Conservation (phyloP, 169 alveolate genomes). For the Plasmodium cynomolgi region DNA sequence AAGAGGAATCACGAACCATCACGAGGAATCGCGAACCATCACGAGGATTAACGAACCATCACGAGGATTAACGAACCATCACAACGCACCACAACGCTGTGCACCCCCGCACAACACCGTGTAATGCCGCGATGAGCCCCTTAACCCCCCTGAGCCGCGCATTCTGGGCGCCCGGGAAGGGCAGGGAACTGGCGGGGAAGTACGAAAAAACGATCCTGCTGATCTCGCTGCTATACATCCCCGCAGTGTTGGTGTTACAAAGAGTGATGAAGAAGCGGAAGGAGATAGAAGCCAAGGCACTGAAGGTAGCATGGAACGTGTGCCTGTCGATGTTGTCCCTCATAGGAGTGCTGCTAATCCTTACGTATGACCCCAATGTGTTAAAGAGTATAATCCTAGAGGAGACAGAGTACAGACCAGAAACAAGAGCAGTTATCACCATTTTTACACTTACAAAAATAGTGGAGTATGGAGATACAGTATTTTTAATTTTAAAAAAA, state of each 20-base stretch:
- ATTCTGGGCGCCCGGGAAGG: constrained; percentile 76
- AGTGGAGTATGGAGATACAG: constrained; percentile 83
- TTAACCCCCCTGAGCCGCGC: background rate
- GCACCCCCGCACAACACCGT: background rate
- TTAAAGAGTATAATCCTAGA: constrained; percentile 35
- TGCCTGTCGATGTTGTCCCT: constrained; percentile 32
- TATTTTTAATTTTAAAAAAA: constrained; percentile 76
- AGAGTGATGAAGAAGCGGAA: constrained; percentile 72
- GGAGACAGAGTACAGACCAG: constrained; percentile 62
- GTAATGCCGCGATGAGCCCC: background rate
- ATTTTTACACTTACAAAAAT: constrained; percentile 80
- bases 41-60: too few relatives aligned
- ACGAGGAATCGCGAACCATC: too few relatives aligned
- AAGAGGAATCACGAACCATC: too few relatives aligned
- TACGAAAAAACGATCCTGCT: constrained; percentile 44
- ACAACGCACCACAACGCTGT: background rate
- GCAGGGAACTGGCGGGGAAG: constrained; percentile 74
- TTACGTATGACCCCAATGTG: constrained; percentile 23
- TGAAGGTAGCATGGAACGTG: constrained; percentile 41
- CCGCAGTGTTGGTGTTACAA: constrained; percentile 69
- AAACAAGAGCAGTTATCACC: constrained; percentile 79
- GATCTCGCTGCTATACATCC: constrained; percentile 76
- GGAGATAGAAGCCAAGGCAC: constrained; percentile 22
- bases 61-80: too few relatives aligned
- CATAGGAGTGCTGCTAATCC: constrained; percentile 24